A percentile compares a stretch with the other conserved stretches of the same genome.
Conservation (phyloP, 352 stramenopile species). For the Albugo laibachii region DNA sequence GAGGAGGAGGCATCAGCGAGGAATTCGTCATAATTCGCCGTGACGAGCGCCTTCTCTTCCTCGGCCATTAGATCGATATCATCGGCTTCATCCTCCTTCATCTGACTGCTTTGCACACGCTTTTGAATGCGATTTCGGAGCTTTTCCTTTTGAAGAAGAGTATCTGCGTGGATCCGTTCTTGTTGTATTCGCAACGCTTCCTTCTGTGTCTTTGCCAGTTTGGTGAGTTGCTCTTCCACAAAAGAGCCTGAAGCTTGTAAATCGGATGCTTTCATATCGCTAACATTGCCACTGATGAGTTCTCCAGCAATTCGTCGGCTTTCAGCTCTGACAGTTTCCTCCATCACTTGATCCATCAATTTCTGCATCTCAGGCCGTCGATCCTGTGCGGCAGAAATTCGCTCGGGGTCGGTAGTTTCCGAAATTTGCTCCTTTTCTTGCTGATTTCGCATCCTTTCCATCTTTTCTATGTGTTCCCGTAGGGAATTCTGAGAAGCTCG, state of each 20-base stretch:
- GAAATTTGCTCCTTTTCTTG: no score
- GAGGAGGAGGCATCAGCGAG: background rate
- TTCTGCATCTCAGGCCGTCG: no score
- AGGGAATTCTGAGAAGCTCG: no score
- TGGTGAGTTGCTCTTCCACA: slow-evolving; percentile 1
- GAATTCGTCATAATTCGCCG: background rate
- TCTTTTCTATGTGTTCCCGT: no score
- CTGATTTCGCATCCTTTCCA: no score
- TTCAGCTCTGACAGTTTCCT: no score
- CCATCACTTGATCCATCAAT: no score
- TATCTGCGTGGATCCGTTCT: background rate
- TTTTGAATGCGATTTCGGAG: background rate
- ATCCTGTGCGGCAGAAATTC: no score
- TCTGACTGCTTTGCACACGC: background rate
- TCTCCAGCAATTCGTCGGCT: no score
- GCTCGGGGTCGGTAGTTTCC: no score
- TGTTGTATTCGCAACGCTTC: slow-evolving; percentile 6
- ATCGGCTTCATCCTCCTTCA: background rate
- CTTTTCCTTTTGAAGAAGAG: background rate
- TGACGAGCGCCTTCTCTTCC: background rate
- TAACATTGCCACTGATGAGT: no score
- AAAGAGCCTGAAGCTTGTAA: background rate
- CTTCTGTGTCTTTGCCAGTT: slow-evolving; percentile 2
- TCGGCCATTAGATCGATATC: background rate
- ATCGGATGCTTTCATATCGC: no score